phyloP scores from a whole-genome alignment of 192 early-diverging fungal species.

The Umbelopsis vinacea region DNA sequence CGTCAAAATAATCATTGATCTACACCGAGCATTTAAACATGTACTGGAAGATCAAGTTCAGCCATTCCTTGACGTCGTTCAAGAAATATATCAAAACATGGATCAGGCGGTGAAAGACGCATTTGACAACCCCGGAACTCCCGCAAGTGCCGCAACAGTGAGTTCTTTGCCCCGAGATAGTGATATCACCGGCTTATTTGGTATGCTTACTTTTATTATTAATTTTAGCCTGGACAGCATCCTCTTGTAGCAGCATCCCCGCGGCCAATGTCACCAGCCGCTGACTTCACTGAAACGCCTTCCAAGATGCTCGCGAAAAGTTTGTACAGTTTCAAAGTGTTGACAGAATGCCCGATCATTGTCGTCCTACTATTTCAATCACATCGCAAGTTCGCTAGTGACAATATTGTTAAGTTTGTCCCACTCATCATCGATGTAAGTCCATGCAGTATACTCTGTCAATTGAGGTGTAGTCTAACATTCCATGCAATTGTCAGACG shows the following conservation, averaged over 20 bases:
- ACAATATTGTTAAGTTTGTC: slow-evolving; percentile 84
- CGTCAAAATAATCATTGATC: slow-evolving; percentile 94
- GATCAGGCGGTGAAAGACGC: slow-evolving; percentile 77
- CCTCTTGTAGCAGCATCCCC: slow-evolving; percentile 58
- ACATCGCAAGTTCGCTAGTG: slow-evolving; percentile 78
- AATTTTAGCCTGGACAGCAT: slow-evolving; percentile 46
- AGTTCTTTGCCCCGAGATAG: slow-evolving; percentile 24
- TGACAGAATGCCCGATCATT: slow-evolving; percentile 98
- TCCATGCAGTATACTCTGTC: background rate
- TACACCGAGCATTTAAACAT: slow-evolving; percentile 87
- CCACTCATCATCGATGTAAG: slow-evolving; percentile 84
- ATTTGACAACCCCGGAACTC: slow-evolving; percentile 78
- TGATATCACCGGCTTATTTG: background rate
- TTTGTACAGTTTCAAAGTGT: slow-evolving; percentile 92
- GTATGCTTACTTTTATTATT: background rate
- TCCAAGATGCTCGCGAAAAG: slow-evolving; percentile 73
- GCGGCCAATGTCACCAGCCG: slow-evolving; percentile 74
- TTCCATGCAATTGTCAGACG: slow-evolving; percentile 38
- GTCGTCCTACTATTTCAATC: slow-evolving; percentile 95
- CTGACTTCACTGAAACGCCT: slow-evolving; percentile 59
- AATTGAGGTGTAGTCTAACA: background rate
- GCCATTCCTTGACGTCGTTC: slow-evolving; percentile 89
- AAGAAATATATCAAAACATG: slow-evolving; percentile 95
- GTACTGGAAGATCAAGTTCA: slow-evolving; percentile 86
- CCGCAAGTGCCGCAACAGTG: slow-evolving; percentile 46